Conservation (phyloP, 1,284 basidiomycete species). For the Inonotus obliquus region DNA sequence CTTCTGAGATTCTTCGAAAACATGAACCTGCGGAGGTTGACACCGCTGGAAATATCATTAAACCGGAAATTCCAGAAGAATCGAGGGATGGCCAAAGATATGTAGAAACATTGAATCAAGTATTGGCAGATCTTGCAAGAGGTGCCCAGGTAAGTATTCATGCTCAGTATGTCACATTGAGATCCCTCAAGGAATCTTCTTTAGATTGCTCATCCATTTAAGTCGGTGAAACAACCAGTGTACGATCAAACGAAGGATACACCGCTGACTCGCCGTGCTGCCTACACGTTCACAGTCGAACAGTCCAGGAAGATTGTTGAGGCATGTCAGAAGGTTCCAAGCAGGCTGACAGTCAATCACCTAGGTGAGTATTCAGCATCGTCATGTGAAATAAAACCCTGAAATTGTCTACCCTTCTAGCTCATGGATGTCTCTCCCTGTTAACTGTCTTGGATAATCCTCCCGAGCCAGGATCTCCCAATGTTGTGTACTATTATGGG, state of each 20-base stretch:
- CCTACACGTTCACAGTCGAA: slow-evolving; percentile 8
- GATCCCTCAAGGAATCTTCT: neutral
- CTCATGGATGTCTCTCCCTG: slow-evolving; percentile 14
- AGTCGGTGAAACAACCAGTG: neutral
- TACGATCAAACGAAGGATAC: neutral
- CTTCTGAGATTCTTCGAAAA: slow-evolving; percentile 6
- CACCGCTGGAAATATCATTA: neutral
- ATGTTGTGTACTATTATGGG: slow-evolving; percentile 12
- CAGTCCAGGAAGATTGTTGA: slow-evolving; percentile 8
- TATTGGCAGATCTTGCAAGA: slow-evolving; percentile 9
- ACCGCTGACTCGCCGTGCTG: neutral
- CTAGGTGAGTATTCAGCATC: neutral
- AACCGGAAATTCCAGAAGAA: slow-evolving; percentile 7
- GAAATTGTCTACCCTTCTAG: neutral
- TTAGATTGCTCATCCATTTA: slow-evolving; percentile 1
- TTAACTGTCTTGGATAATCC: slow-evolving; percentile 17
- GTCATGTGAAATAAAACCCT: neutral
- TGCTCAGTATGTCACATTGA: neutral
- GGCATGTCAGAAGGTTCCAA: neutral
- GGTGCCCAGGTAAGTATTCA: neutral
- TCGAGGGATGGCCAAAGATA: slow-evolving; percentile 13
- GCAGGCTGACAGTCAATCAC: slow-evolving; percentile 8
- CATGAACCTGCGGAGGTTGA: slow-evolving; percentile 9
- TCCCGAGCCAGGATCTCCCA: slow-evolving; percentile 1
- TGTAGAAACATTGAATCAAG: slow-evolving; percentile 3